Conservation (phyloP, 73 alveolate genomes). For the Paramecium octaurelia region DNA sequence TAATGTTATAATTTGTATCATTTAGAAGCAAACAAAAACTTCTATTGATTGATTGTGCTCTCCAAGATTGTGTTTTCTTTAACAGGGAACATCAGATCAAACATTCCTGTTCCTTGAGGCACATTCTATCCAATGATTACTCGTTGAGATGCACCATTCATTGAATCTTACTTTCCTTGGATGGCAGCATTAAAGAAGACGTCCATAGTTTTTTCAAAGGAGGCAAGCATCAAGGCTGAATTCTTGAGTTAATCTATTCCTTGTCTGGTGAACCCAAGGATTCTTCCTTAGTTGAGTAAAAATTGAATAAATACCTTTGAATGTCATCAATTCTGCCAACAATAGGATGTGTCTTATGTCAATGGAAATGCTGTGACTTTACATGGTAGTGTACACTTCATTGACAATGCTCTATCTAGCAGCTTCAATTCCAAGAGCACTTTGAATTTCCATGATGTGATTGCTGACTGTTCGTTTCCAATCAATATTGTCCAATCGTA, state of each 20-base stretch:
- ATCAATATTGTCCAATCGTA: slow-evolving; percentile 38
- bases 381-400: slow-evolving; percentile 43
- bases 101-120: slow-evolving; percentile 59
- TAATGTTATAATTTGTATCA: not conserved
- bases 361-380: slow-evolving; percentile 15
- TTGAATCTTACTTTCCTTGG: slow-evolving; percentile 42
- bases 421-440: slow-evolving; percentile 53
- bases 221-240: slow-evolving; percentile 52
- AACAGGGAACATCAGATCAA: slow-evolving; percentile 30
- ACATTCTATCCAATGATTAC: slow-evolving; percentile 54
- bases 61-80: not conserved
- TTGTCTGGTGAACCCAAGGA: slow-evolving; percentile 41
- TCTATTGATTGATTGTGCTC: not conserved
- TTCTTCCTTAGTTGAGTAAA: not conserved
- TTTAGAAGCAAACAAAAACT: not conserved
- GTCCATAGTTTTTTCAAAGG: slow-evolving; percentile 60
- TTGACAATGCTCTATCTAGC: slow-evolving; percentile 53
- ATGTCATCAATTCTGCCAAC: slow-evolving; percentile 53
- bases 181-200: slow-evolving; percentile 53
- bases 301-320: not conserved
- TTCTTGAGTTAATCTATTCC: slow-evolving; percentile 49
- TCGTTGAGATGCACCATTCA: slow-evolving; percentile 61
- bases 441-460: slow-evolving; percentile 48
- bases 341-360: slow-evolving; percentile 54
- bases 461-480: slow-evolving; percentile 8